A percentile compares a stretch with the other conserved stretches of the same genome.
Conservation (phyloP, 257 asterid genomes). For the Solanum bulbocastanum region DNA sequence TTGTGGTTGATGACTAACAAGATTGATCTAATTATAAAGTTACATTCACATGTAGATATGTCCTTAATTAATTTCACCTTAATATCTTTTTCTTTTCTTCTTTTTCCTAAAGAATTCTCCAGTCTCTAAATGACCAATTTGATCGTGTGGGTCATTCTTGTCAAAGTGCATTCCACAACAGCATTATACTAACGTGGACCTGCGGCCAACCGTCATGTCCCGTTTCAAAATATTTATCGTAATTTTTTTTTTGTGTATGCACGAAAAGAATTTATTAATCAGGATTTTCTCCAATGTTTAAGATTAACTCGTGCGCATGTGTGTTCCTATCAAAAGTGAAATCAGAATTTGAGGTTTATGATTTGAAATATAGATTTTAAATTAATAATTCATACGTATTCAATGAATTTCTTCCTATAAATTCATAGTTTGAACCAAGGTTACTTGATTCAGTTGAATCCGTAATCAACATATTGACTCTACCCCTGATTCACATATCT, state of each 20-base stretch:
- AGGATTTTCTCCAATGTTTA: background rate
- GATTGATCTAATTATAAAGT: background rate
- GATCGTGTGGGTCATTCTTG: background rate
- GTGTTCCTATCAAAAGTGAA: too few relatives aligned
- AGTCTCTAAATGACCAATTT: background rate
- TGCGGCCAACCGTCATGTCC: background rate
- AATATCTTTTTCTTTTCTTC: background rate
- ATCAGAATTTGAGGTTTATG: too few relatives aligned
- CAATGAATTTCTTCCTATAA: too few relatives aligned
- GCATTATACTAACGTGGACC: background rate
- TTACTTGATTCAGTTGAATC: too few relatives aligned
- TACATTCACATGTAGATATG: background rate
- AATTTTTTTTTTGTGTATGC: accelerated
- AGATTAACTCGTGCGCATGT: background rate
- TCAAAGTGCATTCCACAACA: conserved; percentile 9
- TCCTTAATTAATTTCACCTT: background rate
- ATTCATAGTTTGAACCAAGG: too few relatives aligned
- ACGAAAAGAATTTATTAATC: accelerated
- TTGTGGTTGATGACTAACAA: background rate
- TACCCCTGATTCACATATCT: background rate
- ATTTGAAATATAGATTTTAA: too few relatives aligned
- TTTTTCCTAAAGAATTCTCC: background rate
- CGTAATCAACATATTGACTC: too few relatives aligned
- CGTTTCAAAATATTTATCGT: background rate
- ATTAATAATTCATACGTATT: too few relatives aligned